Percentiles rank a stretch among this genome's conserved stretches.
Conservation (phyloP, 805 yeast species). For the Candida maesae region DNA sequence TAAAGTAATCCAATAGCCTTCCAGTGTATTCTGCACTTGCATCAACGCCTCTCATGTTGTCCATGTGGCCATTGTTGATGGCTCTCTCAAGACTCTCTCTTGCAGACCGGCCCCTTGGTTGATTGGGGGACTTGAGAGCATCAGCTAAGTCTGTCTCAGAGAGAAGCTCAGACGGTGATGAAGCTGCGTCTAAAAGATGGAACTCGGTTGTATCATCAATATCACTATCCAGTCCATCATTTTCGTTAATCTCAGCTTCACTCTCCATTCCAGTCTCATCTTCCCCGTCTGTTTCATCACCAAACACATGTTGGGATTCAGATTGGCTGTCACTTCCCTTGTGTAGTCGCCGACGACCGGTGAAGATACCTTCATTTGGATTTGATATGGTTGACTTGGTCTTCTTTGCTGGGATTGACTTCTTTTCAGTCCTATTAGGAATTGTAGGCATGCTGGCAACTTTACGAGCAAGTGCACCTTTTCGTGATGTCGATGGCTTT, state of each 20-base stretch:
- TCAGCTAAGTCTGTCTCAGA: constrained; percentile 49
- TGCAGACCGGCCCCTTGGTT: constrained; percentile 18
- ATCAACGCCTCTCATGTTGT: constrained; percentile 18
- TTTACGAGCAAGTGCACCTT: constrained; percentile 22
- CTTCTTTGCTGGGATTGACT: constrained; percentile 28
- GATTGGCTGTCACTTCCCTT: neutral
- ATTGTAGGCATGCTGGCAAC: constrained; percentile 23
- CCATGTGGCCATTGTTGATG: constrained; percentile 14
- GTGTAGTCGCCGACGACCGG: constrained; percentile 12
- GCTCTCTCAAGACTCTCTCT: constrained; percentile 26
- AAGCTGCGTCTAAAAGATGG: constrained; percentile 26
- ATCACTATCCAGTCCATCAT: constrained; percentile 26
- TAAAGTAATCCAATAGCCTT: constrained; percentile 48
- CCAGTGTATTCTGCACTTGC: constrained; percentile 40
- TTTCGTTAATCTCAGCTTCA: constrained; percentile 18
- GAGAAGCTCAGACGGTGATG: constrained; percentile 52
- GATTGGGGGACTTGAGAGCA: constrained; percentile 33
- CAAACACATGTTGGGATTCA: constrained; percentile 1
- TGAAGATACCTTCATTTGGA: constrained; percentile 26
- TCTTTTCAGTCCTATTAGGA: constrained; percentile 14
- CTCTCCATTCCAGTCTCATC: constrained; percentile 13
- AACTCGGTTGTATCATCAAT: constrained; percentile 16
- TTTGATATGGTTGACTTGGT: constrained; percentile 12
- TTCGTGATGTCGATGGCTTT: constrained; percentile 14
- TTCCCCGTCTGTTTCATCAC: constrained; percentile 4